Evolutionary conservation across 495 filamentous ascomycete genomes (phyloP), one percentile per base, ranked within the genome.

Genomic region (Penicillium antarcticum): DNA sequence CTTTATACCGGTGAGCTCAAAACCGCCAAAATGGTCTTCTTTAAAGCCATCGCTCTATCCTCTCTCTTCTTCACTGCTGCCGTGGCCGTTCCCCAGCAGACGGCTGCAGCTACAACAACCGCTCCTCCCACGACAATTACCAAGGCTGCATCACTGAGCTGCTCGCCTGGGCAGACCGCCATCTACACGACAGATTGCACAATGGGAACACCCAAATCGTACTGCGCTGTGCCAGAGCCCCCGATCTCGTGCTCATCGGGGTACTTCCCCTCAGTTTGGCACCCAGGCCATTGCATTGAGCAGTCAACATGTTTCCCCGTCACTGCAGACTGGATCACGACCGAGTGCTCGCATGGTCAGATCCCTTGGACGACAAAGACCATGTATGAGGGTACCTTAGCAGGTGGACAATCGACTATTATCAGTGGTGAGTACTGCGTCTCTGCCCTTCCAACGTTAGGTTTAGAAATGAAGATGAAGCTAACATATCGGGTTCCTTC

Each of bases 181-280:
- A 17, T 68, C n/a, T 57, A 61, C 33, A 68, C 65, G 12, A 64
- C 55, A 1, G 65, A 65, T 17, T 68, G 65, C 24, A 66, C 65
- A 13, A 37, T 64, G 51, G 65, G 65, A 6, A 64, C 44, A 13
- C 43, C 62, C 9, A 32, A 56, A 1, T 59, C 57, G 0, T 68
- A 57, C 38, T 68, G 65, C 52, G 35, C 42, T 32, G 57, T 55
- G 10, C 44, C 34, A 2, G 29, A 39, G 16, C 45, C 57, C 13
- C 60, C 60, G 3, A 59, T 60, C 23, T 29, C 42, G 26, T 68
- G 62, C 26, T 12, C 44, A 3, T 14, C 29, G 7, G 65, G 65
- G 6, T 65, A 35, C 21, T 67, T 62, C 50, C 64, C 64, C 1
- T 57, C 57, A 1, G 58, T 65, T 6, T 65, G 61, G 58, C 64